Evolutionary conservation across 805 yeast species (phyloP), one percentile per base, ranked within the genome.

Genomic region (Saturnispora mendoncae): DNA sequence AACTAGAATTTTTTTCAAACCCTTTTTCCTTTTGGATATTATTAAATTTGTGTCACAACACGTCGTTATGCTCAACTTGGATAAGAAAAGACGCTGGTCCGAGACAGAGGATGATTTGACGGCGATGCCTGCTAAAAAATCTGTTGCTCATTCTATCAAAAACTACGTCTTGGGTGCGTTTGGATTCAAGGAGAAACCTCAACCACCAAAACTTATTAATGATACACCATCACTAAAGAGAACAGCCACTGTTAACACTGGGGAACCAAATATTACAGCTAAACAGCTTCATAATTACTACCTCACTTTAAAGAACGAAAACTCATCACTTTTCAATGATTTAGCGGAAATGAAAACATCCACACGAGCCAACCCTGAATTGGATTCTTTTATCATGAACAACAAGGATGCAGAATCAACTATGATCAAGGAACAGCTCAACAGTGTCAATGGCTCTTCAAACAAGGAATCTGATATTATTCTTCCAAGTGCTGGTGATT

Each of bases 311-410:
- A 55, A 53, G 30, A 41, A 42, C 20, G 57, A 50, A 39, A 54
- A 53, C 29, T 45, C 45, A 20, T 18, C 37, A 18, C 37, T 57
- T n/a, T 33, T 41, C 23, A 38, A 50, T 14, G 48, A 44, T 20
- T 46, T 55, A 32, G 42, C 43, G n/a, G 39, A 39, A 13, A 18
- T 31, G 13, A n/a, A 20, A n/a, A 38, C 35, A 6, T 8, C 31
- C 7, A 23, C 17, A 2, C 15, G 20, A 14, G 42, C 26, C 12
- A 34, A 18, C 24, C 30, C 28, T 10, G 33, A 40, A 27, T 44
- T 43, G 17, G 59, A 59, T 33, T 57, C 60, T 7, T 33, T 53
- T 15, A 58, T 53, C 33, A 45, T 61, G 29, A 50, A 58, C 4
- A 47, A 39, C n/a, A 42, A 46, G 13, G 48, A 47, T 9, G 42